These are phyloP conservation scores for Aspergillus carbonarius DNA, from an alignment of 2,329 filamentous ascomycete species.

Conservation along the genomic window DNA sequence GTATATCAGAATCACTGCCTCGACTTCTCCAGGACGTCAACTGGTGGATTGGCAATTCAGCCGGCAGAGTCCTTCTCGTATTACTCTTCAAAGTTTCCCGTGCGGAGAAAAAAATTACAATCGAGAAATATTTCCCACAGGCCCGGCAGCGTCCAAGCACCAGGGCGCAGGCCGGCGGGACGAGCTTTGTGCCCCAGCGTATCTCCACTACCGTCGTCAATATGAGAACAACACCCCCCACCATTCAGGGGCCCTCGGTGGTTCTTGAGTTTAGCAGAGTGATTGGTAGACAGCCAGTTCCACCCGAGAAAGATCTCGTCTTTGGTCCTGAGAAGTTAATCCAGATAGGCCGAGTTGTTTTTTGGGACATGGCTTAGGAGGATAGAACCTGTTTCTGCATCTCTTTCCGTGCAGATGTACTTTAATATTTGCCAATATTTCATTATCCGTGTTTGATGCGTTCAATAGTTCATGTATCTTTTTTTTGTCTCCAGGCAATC, in stretches of 20 bases:
- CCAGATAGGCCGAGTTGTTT: not conserved
- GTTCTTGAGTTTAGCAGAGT: not conserved
- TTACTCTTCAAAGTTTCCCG: not conserved
- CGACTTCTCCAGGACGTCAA: not conserved
- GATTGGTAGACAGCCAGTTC: not conserved
- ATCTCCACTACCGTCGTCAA: not conserved
- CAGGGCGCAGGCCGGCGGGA: not conserved
- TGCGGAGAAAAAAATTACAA: not conserved
- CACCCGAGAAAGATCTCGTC: not conserved
- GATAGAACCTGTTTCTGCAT: no score
- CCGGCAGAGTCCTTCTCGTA: not conserved
- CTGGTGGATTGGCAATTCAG: not conserved
- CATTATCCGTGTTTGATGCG: no score
- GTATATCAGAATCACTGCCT: not conserved
- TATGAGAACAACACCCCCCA: not conserved
- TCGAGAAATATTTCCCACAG: conserved; percentile 2
- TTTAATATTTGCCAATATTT: no score
- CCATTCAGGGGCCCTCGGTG: not conserved
- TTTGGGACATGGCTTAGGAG: no score
- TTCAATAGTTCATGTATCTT: no score
- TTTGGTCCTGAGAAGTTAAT: not conserved
- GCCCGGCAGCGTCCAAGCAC: not conserved
- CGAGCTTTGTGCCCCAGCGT: not conserved
- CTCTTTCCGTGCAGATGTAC: no score
- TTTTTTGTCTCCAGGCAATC: no score